Percentiles rank a stretch among this genome's conserved stretches.
These are phyloP conservation scores for Naematelia encephala DNA, from an alignment of 768 basidiomycete genomes.

Conservation along the genomic window DNA sequence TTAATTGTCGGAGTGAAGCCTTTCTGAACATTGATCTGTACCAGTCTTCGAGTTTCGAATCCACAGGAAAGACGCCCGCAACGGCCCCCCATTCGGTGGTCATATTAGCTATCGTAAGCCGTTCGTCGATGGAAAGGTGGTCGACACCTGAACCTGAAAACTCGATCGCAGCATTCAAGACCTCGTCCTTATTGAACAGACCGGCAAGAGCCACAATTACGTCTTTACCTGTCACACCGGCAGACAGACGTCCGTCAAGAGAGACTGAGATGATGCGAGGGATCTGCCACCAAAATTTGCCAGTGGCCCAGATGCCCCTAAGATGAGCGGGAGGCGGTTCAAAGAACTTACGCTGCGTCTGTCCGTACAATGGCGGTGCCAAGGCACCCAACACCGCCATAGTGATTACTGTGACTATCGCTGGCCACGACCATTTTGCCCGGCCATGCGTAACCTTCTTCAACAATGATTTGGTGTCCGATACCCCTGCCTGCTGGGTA, in stretches of 20 bases:
- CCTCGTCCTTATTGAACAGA: constrained; percentile 92
- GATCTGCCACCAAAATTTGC: constrained; percentile 99
- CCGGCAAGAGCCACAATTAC: constrained; percentile 96
- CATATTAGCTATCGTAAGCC: constrained; percentile 98
- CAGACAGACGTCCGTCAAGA: constrained; percentile 70
- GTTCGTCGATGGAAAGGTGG: constrained; percentile 78
- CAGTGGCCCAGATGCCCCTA: constrained; percentile 88
- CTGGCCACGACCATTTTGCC: constrained; percentile 91
- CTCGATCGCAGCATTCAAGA: constrained; percentile 93
- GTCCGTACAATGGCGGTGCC: constrained; percentile 95
- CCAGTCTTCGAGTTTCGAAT: constrained; percentile 76
- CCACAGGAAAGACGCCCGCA: constrained; percentile 90
- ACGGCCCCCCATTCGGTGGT: constrained; percentile 99
- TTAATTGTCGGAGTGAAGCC: constrained; percentile 72
- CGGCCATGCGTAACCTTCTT: constrained; percentile 98
- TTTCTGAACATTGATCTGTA: constrained; percentile 72
- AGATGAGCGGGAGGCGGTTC: not conserved
- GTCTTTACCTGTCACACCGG: constrained; percentile 96
- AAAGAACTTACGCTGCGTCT: constrained; percentile 40
- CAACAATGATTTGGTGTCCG: constrained; percentile 94
- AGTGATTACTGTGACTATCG: constrained; percentile 98
- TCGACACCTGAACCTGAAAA: constrained; percentile 86
- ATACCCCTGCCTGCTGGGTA: constrained; percentile 97
- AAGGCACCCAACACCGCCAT: constrained; percentile 94
- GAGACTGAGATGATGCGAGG: constrained; percentile 96